phyloP scores from a whole-genome alignment of 2,329 filamentous ascomycete species.

The Monascus ruber region DNA sequence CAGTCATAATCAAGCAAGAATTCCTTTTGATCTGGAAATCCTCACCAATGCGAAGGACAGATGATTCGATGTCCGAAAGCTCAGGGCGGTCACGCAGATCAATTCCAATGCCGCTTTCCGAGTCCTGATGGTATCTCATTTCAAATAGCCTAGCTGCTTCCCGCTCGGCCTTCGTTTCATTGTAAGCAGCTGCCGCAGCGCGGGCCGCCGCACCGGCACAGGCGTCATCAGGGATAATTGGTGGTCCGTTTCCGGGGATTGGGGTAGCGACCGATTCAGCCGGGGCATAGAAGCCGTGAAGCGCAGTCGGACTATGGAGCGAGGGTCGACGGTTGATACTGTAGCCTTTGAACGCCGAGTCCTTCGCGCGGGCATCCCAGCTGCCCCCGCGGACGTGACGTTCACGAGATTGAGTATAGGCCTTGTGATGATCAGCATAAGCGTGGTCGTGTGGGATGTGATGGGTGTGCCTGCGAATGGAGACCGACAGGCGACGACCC shows the following conservation, averaged over 20 bases:
- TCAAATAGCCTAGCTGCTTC: constrained; percentile 21
- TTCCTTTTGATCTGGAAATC: not conserved
- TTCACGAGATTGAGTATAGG: constrained; percentile 2
- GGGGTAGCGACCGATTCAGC: constrained; percentile 17
- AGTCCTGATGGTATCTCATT: constrained; percentile 25
- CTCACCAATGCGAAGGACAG: constrained; percentile 28
- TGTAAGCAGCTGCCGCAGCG: constrained; percentile 39
- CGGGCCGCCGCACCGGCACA: constrained; percentile 34
- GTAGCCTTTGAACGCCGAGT: constrained; percentile 16
- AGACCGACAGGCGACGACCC: constrained; percentile 30
- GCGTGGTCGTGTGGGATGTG: constrained; percentile 11
- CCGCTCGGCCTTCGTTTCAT: constrained; percentile 23
- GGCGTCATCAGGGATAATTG: constrained; percentile 29
- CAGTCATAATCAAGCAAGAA: not conserved
- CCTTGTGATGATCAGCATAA: constrained; percentile 9
- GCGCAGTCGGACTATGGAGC: constrained; percentile 22
- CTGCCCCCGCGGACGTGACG: constrained; percentile 11
- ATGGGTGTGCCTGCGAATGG: constrained; percentile 26
- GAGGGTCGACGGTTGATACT: constrained; percentile 26
- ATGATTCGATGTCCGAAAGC: constrained; percentile 21
- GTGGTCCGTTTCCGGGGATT: constrained; percentile 28
- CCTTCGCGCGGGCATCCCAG: constrained; percentile 14
- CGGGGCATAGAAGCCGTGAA: constrained; percentile 23
- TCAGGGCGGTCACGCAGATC: constrained; percentile 29
- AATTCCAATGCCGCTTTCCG: constrained; percentile 41